phyloP scores from a whole-genome alignment of 352 stramenopile species.

The Pythium vanterpoolii region DNA sequence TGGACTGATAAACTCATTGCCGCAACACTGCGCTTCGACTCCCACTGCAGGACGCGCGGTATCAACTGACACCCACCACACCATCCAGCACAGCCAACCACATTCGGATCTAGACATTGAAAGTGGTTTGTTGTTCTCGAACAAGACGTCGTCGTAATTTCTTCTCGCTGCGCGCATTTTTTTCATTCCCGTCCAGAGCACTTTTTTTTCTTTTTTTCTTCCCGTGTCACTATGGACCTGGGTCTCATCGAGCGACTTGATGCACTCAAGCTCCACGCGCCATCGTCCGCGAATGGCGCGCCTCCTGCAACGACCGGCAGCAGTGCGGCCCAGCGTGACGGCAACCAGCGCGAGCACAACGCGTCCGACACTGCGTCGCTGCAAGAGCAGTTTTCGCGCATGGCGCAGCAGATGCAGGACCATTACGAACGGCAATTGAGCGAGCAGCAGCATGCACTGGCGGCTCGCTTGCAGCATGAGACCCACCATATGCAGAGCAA shows the following conservation, averaged over 20 bases:
- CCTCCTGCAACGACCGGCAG: neutral
- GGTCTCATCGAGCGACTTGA: slow-evolving; percentile 74
- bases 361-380: neutral
- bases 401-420: slow-evolving; percentile 37
- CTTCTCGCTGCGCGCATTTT: neutral
- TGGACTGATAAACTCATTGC: slow-evolving; percentile 7
- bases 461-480: slow-evolving; percentile 47
- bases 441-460: slow-evolving; percentile 42
- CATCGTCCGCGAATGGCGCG: neutral
- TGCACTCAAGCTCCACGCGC: slow-evolving; percentile 50
- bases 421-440: slow-evolving; percentile 41
- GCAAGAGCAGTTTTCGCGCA: slow-evolving; percentile 18
- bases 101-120: neutral
- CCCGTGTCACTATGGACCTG: slow-evolving; percentile 23
- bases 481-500: slow-evolving; percentile 45
- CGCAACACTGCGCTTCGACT: slow-evolving; percentile 8
- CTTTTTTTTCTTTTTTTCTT: slow-evolving; percentile 3
- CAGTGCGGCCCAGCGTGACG: neutral
- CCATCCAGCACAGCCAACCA: slow-evolving; percentile 1
- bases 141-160: neutral
- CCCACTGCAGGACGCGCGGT: neutral
- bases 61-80: slow-evolving; percentile 5
- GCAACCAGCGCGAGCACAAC: slow-evolving; percentile 14
- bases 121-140: slow-evolving; percentile 1
- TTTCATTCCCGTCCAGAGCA: neutral